Evolutionary conservation across 306 rosid species (phyloP).

Genomic region (Vigna radiata): DNA sequence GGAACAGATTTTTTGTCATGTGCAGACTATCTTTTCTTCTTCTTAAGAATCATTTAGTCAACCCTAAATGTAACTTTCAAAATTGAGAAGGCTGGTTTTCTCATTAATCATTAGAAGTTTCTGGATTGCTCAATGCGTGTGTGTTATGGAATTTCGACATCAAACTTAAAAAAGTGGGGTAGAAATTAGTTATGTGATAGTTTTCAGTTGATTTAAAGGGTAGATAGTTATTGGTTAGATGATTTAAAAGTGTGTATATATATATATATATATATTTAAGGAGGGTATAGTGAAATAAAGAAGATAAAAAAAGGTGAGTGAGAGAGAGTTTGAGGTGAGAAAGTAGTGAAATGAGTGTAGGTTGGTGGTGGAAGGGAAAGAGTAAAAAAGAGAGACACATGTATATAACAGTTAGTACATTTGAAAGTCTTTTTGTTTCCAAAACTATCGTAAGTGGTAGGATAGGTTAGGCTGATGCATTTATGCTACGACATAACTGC

Average conservation of each 20-base stretch:
- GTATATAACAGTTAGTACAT: conserved; percentile 32
- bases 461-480: conserved; percentile 40
- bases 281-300: not conserved
- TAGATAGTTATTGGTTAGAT: too few relatives aligned
- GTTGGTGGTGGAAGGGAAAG: conserved; percentile 26
- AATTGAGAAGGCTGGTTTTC: too few relatives aligned
- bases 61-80: too few relatives aligned
- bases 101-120: not conserved
- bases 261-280: not conserved
- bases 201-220: not conserved
- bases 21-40: too few relatives aligned
- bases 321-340: conserved; percentile 43
- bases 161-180: not conserved
- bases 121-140: not conserved
- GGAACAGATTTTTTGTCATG: too few relatives aligned
- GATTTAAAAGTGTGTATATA: not conserved
- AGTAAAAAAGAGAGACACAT: conserved; percentile 27
- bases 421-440: conserved; percentile 4
- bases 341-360: conserved; percentile 39
- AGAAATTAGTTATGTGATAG: not conserved
- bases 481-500: conserved; percentile 36
- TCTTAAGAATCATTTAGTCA: too few relatives aligned
- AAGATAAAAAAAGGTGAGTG: conserved; percentile 40
- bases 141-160: not conserved
- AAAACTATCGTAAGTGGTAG: not conserved